These are phyloP conservation scores for Pestalotiopsis sp. DNA, from an alignment of 2,329 filamentous ascomycete species.

Conservation along the genomic window DNA sequence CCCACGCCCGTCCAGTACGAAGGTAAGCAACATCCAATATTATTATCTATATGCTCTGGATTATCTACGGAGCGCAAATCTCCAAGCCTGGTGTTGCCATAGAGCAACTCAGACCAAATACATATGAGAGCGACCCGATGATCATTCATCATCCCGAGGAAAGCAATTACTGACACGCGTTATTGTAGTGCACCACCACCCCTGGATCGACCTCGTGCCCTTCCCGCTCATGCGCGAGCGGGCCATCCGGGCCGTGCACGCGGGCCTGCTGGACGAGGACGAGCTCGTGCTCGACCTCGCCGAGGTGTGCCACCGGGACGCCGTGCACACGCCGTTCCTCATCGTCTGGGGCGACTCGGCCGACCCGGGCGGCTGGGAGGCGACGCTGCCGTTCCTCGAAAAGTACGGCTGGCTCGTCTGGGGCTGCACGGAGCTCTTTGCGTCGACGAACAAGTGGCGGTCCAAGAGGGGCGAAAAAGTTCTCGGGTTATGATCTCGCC, in stretches of 20 bases:
- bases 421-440: constrained; percentile 36
- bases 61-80: no score
- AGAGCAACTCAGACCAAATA: no score
- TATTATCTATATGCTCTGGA: no score
- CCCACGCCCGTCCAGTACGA: constrained; percentile 29
- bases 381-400: constrained; percentile 35
- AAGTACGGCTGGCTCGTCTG: constrained; percentile 38
- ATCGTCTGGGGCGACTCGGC: constrained; percentile 40
- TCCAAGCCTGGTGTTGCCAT: no score
- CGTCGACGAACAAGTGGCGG: constrained; percentile 38
- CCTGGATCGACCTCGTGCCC: constrained; percentile 32
- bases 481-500: neutral
- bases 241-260: constrained; percentile 21
- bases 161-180: no score
- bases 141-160: no score
- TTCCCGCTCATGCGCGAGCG: constrained; percentile 32
- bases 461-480: constrained; percentile 33
- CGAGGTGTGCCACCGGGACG: constrained; percentile 23
- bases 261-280: constrained; percentile 26
- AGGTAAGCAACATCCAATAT: no score
- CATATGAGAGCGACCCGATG: no score
- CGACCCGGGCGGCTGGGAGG: constrained; percentile 41
- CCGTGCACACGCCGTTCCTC: constrained; percentile 30
- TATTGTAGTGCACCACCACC: constrained; percentile 24
- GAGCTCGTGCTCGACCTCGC: constrained; percentile 31